Conservation (phyloP, 176 grass and related monocot species). For the Lolium perenne region DNA sequence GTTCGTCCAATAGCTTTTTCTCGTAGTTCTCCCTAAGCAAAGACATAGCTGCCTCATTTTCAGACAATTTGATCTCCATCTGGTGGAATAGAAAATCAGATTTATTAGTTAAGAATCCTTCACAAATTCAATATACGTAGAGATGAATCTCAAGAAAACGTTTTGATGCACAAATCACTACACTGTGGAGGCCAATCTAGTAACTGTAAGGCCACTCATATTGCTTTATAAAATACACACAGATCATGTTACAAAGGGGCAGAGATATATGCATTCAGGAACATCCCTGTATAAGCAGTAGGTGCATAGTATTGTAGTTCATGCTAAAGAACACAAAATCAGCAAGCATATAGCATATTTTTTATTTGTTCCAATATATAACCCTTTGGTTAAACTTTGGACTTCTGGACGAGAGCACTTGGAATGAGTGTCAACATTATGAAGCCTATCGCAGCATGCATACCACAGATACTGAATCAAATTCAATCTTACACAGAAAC, state of each 20-base stretch:
- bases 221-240: constrained; percentile 7
- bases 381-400: constrained; percentile 3
- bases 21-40: constrained; percentile 82
- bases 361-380: constrained; percentile 17
- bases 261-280: neutral
- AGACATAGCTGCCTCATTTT: constrained; percentile 74
- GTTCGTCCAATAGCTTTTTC: constrained; percentile 61
- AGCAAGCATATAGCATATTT: constrained; percentile 7
- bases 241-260: neutral
- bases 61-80: constrained; percentile 81
- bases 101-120: constrained; percentile 28
- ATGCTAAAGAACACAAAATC: neutral
- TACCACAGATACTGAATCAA: constrained; percentile 25
- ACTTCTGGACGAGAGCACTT: neutral
- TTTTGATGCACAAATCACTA: constrained; percentile 20
- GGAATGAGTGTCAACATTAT: constrained; percentile 1
- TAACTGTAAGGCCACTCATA: constrained; percentile 4
- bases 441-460: constrained; percentile 14
- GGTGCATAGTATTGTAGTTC: neutral
- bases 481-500: neutral
- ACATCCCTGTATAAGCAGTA: neutral
- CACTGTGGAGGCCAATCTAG: neutral
- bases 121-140: neutral
- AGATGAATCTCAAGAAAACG: constrained; percentile 13
- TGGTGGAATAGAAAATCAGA: constrained; percentile 38